Evolutionary conservation across 495 filamentous ascomycete genomes (phyloP).

Genomic region (Chlorociboria aeruginascens): DNA sequence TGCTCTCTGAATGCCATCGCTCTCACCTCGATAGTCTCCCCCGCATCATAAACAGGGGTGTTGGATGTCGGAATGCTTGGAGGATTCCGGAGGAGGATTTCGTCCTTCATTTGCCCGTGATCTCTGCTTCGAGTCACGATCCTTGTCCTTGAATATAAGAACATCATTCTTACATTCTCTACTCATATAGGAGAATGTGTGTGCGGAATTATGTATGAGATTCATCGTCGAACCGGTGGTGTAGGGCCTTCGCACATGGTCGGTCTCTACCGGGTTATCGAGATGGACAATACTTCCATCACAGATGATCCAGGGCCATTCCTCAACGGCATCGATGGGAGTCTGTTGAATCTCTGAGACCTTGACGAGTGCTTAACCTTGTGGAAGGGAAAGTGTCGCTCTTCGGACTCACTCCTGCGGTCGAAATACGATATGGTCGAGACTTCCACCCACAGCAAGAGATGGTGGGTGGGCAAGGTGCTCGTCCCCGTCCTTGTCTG

Average conservation of each 20-base stretch:
- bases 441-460: no score
- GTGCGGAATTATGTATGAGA: constrained; percentile 11
- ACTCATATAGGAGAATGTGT: constrained; percentile 24
- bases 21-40: constrained; percentile 5
- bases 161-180: constrained; percentile 20
- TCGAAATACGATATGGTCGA: no score
- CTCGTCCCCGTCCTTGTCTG: no score
- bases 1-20: not conserved
- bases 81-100: not conserved
- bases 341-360: constrained; percentile 26
- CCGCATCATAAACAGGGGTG: not conserved
- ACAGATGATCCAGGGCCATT: constrained; percentile 24
- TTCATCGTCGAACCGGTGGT: constrained; percentile 18
- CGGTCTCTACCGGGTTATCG: constrained; percentile 19
- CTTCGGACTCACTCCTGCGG: no score
- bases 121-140: constrained; percentile 17
- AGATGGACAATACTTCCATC: constrained; percentile 19
- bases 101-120: constrained; percentile 3
- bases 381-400: no score
- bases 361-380: no score
- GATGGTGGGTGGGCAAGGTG: no score
- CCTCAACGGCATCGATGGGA: constrained; percentile 17
- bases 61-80: not conserved
- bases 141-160: constrained; percentile 25
- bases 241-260: constrained; percentile 17